These are phyloP conservation scores for Sarocladium strictum DNA, from an alignment of 2,329 filamentous ascomycete species.

Conservation along the genomic window DNA sequence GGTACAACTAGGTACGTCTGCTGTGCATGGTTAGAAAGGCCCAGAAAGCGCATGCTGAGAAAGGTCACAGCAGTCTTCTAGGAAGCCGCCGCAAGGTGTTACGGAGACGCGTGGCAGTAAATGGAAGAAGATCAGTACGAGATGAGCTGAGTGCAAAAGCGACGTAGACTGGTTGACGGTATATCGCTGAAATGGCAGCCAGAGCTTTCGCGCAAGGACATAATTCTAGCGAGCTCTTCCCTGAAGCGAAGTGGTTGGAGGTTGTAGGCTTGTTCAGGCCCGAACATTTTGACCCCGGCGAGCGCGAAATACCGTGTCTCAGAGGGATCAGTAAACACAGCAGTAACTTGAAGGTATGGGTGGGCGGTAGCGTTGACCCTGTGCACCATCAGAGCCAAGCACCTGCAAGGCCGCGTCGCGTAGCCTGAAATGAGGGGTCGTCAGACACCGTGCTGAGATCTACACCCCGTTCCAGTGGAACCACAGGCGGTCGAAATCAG, in stretches of 20 bases:
- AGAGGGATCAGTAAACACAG: constrained; percentile 1
- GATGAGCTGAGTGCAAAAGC: no score
- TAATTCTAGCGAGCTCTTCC: neutral
- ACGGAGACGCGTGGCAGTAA: no score
- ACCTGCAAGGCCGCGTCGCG: neutral
- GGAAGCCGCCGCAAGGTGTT: no score
- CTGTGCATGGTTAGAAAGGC: no score
- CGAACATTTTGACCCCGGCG: neutral
- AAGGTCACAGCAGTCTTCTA: no score
- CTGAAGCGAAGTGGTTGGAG: neutral
- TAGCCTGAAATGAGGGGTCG: constrained; percentile 6
- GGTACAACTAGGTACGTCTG: no score
- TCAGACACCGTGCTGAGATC: constrained; percentile 4
- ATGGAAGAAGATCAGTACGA: no score
- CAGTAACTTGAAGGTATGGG: neutral
- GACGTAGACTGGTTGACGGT: no score
- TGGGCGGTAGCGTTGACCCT: neutral
- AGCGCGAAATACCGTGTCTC: neutral
- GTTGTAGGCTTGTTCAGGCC: neutral
- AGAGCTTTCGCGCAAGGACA: no score
- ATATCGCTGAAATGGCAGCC: no score
- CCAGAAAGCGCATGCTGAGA: no score
- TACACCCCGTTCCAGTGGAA: constrained; percentile 6
- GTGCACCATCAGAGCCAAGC: no score
- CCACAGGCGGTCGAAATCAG: neutral